Percentiles rank a stretch among this genome's conserved stretches.
These are phyloP conservation scores for Dipteronia sinensis DNA, from an alignment of 345 rosid species.

Conservation along the genomic window DNA sequence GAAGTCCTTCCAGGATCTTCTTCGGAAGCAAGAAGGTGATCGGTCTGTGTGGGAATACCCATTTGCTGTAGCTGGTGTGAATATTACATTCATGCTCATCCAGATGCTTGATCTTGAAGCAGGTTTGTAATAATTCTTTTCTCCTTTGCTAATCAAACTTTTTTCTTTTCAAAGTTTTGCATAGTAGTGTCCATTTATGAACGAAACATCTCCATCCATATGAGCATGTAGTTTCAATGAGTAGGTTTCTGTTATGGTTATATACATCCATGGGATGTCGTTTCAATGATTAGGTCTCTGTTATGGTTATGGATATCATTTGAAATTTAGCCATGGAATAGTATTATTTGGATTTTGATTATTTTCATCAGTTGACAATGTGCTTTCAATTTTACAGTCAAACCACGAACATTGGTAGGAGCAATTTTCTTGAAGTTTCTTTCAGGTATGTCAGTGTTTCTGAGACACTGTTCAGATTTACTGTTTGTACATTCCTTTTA, in stretches of 20 bases:
- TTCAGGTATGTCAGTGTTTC: constrained; percentile 50
- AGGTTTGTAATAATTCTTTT: constrained; percentile 41
- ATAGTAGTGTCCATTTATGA: background rate
- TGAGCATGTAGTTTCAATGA: too few species aligned
- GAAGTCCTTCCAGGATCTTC: constrained; percentile 90
- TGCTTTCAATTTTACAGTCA: constrained; percentile 54
- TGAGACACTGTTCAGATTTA: background rate
- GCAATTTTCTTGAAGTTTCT: constrained; percentile 89
- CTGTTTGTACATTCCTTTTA: background rate
- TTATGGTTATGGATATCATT: background rate
- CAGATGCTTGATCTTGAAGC: constrained; percentile 99
- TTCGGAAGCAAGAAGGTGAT: constrained; percentile 89
- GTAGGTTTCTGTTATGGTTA: too few species aligned
- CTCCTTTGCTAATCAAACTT: background rate
- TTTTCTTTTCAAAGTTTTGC: background rate
- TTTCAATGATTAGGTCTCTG: too few species aligned
- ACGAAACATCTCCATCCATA: background rate
- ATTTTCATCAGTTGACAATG: constrained; percentile 29
- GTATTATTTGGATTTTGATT: background rate
- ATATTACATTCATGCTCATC: constrained; percentile 95
- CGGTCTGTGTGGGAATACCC: constrained; percentile 99
- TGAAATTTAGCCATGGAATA: background rate
- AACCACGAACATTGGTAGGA: constrained; percentile 81
- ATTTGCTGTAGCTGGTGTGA: constrained; percentile 99
- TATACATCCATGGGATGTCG: background rate